These are phyloP conservation scores for Parmelia sp. DNA, from an alignment of 495 filamentous ascomycete genomes.

Conservation along the genomic window DNA sequence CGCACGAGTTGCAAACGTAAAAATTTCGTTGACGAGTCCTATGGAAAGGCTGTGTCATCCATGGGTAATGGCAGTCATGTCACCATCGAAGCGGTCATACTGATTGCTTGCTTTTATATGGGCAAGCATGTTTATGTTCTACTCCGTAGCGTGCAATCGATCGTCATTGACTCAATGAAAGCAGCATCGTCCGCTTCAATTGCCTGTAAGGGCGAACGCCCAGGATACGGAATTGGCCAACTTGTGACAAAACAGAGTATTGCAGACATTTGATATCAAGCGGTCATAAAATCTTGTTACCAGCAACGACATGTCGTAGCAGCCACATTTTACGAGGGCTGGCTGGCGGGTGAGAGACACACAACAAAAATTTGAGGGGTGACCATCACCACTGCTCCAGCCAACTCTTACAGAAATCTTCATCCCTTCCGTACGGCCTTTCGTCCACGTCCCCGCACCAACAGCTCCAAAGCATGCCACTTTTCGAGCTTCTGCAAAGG, in stretches of 20 bases:
- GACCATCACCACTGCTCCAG: too few relatives aligned
- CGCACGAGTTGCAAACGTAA: too few relatives aligned
- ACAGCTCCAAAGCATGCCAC: background rate
- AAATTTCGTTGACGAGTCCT: constrained; percentile 35
- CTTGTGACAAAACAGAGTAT: background rate
- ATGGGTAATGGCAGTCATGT: constrained; percentile 97
- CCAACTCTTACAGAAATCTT: too few relatives aligned
- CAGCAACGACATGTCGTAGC: background rate
- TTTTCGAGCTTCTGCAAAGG: background rate
- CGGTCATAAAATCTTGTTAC: background rate
- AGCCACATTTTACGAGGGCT: background rate
- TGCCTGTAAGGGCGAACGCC: background rate
- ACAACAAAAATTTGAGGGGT: too few relatives aligned
- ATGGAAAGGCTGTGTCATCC: constrained; percentile 56
- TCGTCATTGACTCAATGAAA: background rate
- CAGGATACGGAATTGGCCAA: background rate
- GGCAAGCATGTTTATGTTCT: background rate
- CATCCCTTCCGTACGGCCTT: too few relatives aligned
- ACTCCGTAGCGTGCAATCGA: background rate
- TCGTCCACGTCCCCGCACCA: background rate
- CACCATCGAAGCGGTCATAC: constrained; percentile 92
- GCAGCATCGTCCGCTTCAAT: background rate
- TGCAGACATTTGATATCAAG: background rate
- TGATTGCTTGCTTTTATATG: constrained; percentile 40
- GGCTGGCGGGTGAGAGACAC: too few relatives aligned